These are phyloP conservation scores for Dipodascus geniculatus DNA, from an alignment of 805 yeast species.

Conservation along the genomic window DNA sequence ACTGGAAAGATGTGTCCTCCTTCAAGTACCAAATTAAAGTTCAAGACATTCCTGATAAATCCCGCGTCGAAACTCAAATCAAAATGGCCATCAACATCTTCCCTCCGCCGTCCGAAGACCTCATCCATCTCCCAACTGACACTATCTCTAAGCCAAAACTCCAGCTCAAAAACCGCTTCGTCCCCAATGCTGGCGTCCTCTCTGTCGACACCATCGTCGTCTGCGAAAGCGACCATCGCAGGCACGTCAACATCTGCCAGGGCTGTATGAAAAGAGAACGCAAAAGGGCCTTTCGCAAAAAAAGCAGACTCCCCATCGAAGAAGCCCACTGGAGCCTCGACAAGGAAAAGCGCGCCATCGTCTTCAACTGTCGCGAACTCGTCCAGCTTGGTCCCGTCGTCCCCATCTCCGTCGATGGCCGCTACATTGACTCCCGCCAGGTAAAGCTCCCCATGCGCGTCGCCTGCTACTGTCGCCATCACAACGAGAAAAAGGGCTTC, in stretches of 20 bases:
- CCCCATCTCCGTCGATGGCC: constrained; percentile 18
- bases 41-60: constrained; percentile 58
- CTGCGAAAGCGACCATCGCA: constrained; percentile 31
- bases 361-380: constrained; percentile 85
- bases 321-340: constrained; percentile 73
- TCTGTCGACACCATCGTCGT: constrained; percentile 68
- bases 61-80: constrained; percentile 94
- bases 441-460: constrained; percentile 58
- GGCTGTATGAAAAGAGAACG: constrained; percentile 89
- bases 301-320: constrained; percentile 56
- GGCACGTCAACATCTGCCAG: constrained; percentile 63
- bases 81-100: constrained; percentile 55
- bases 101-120: constrained; percentile 65
- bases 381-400: constrained; percentile 38
- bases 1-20: constrained; percentile 8
- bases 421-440: constrained; percentile 22
- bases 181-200: constrained; percentile 20
- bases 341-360: constrained; percentile 68
- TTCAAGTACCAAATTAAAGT: constrained; percentile 23
- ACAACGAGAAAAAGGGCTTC: constrained; percentile 79
- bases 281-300: constrained; percentile 87
- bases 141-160: constrained; percentile 79
- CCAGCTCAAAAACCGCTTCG: constrained; percentile 36
- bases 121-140: constrained; percentile 76
- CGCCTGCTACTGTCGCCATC: constrained; percentile 95